These are phyloP conservation scores for Phytophthora sansomeana DNA, from an alignment of 352 stramenopile genomes.

Conservation along the genomic window DNA sequence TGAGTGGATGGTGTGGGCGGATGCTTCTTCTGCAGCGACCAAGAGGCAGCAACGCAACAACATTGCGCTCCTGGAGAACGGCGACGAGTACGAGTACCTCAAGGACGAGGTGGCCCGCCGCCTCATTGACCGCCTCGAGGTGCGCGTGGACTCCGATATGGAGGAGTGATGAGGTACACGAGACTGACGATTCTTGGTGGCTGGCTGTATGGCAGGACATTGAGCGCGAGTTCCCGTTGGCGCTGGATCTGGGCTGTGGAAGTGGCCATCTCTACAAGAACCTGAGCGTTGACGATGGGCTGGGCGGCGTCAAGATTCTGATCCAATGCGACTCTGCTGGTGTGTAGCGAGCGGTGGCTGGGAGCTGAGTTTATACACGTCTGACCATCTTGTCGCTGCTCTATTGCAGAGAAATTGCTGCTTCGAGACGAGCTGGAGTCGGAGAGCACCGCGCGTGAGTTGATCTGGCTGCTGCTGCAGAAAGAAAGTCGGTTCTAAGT, in stretches of 20 bases:
- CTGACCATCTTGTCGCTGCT: background rate
- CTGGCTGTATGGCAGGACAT: conserved; percentile 61
- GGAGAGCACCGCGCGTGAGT: conserved; percentile 33
- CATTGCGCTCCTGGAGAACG: conserved; percentile 59
- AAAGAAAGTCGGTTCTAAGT: background rate
- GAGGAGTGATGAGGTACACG: too few species aligned
- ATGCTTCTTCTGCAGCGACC: conserved; percentile 37
- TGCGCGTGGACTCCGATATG: conserved; percentile 15
- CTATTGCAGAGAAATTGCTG: conserved; percentile 66
- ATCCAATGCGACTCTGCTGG: conserved; percentile 81
- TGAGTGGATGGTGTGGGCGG: too few species aligned
- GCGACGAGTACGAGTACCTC: conserved; percentile 86
- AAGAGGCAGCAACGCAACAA: conserved; percentile 89
- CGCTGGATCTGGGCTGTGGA: conserved; percentile 80
- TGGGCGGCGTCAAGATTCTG: conserved; percentile 80
- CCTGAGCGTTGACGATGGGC: conserved; percentile 69
- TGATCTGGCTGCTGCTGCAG: background rate
- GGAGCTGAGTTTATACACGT: conserved; percentile 6
- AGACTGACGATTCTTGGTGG: background rate
- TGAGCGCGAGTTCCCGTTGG: conserved; percentile 81
- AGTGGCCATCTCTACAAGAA: conserved; percentile 89
- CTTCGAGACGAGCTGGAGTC: conserved; percentile 61
- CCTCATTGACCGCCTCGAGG: conserved; percentile 83
- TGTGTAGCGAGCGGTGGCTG: conserved; percentile 14
- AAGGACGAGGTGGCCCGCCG: conserved; percentile 88